Evolutionary conservation across 2,329 filamentous ascomycete genomes (phyloP).

Genomic region (Bretziella fagacearum): DNA sequence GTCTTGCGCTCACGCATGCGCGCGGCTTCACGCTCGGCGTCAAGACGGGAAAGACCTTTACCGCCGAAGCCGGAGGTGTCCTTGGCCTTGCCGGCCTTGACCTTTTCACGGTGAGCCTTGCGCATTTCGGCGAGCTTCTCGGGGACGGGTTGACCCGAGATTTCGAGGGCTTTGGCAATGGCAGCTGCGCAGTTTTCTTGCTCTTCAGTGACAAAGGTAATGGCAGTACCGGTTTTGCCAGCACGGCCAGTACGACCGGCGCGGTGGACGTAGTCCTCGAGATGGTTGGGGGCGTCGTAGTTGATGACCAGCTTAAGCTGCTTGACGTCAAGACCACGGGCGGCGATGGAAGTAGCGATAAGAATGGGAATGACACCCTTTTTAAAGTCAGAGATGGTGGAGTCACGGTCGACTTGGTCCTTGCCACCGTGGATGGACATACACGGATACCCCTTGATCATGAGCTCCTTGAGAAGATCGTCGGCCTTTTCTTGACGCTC

Average conservation of each 20-base stretch:
- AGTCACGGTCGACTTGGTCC: constrained; percentile 83
- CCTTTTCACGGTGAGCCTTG: constrained; percentile 68
- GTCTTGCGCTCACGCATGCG: constrained; percentile 74
- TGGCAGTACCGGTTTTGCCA: constrained; percentile 83
- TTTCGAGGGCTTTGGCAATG: constrained; percentile 78
- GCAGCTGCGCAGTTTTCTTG: constrained; percentile 83
- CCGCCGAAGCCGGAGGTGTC: constrained; percentile 82
- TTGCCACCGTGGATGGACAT: constrained; percentile 91
- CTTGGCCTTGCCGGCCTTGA: constrained; percentile 83
- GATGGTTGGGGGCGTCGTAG: constrained; percentile 81
- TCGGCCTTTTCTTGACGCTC: constrained; percentile 84
- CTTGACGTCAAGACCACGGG: constrained; percentile 88
- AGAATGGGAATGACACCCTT: constrained; percentile 76
- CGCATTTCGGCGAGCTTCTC: constrained; percentile 48
- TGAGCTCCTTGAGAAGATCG: constrained; percentile 56
- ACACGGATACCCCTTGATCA: constrained; percentile 74
- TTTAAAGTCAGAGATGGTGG: constrained; percentile 86
- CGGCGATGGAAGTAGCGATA: constrained; percentile 88
- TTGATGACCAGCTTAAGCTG: constrained; percentile 92
- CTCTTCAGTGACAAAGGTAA: constrained; percentile 83
- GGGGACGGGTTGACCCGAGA: constrained; percentile 73
- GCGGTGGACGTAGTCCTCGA: constrained; percentile 93
- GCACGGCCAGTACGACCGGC: constrained; percentile 87
- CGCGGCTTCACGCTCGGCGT: constrained; percentile 77
- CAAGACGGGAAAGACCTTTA: constrained; percentile 80